These are phyloP conservation scores for Kingdonia uniflora DNA, from an alignment of 164 flowering plant genomes.

Conservation along the genomic window DNA sequence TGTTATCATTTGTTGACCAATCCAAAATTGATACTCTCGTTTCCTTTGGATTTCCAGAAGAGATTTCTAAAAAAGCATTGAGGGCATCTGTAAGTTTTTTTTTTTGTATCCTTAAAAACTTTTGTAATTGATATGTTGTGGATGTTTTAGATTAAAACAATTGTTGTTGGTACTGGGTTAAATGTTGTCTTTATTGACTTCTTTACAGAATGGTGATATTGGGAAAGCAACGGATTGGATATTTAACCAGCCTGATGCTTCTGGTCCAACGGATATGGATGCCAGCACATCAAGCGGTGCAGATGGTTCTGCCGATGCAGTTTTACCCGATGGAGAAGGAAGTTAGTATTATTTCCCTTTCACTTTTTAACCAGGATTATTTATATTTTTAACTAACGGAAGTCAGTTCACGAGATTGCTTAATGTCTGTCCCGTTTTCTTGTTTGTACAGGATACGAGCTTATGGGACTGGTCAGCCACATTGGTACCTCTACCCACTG, in stretches of 20 bases:
- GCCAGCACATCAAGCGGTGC: constrained; percentile 34
- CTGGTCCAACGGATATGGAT: constrained; percentile 49
- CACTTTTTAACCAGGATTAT: background rate
- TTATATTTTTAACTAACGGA: background rate
- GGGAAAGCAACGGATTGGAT: constrained; percentile 97
- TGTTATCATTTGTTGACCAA: constrained; percentile 44
- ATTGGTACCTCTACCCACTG: constrained; percentile 97
- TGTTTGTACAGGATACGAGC: constrained; percentile 66
- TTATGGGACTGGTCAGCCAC: constrained; percentile 92
- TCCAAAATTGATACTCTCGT: constrained; percentile 62
- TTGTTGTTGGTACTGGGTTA: background rate
- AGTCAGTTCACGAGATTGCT: background rate
- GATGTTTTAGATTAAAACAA: background rate
- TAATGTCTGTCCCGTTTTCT: background rate
- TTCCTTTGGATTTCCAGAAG: constrained; percentile 86
- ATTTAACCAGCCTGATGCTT: constrained; percentile 56
- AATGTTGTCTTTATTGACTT: no score
- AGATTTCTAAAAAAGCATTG: constrained; percentile 67
- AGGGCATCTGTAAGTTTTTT: constrained; percentile 56
- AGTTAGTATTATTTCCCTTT: constrained; percentile 44
- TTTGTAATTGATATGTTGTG: background rate
- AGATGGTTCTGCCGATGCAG: constrained; percentile 26
- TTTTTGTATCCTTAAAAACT: background rate
- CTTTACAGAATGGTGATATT: constrained; percentile 74
- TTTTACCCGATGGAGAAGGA: constrained; percentile 88